These are phyloP conservation scores for Fusarium hainanense DNA, from an alignment of 2,329 filamentous ascomycete species.

Conservation along the genomic window DNA sequence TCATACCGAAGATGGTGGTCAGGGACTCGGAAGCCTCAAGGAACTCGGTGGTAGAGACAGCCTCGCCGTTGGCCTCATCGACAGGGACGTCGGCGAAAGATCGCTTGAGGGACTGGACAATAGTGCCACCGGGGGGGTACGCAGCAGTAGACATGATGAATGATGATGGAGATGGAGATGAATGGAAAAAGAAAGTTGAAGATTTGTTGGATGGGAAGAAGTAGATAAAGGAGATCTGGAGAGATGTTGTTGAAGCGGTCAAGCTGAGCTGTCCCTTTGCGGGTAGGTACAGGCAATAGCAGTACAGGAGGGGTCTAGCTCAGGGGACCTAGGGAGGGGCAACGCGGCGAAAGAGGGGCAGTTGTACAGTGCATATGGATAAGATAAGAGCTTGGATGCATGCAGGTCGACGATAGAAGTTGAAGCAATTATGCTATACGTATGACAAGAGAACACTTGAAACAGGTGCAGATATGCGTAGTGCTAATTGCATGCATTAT, in stretches of 20 bases:
- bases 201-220: constrained; percentile 19
- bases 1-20: constrained; percentile 83
- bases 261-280: constrained; percentile 43
- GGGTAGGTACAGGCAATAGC: constrained; percentile 28
- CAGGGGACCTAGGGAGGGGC: constrained; percentile 38
- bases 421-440: not conserved
- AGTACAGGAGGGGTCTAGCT: constrained; percentile 40
- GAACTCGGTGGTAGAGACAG: constrained; percentile 85
- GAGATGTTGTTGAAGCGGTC: constrained; percentile 43
- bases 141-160: constrained; percentile 62
- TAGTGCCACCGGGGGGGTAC: constrained; percentile 76
- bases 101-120: constrained; percentile 85
- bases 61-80: constrained; percentile 77
- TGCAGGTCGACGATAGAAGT: not conserved
- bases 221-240: constrained; percentile 25
- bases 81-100: constrained; percentile 88
- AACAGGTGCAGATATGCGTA: not conserved
- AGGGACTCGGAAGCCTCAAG: constrained; percentile 90
- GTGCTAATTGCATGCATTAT: not conserved
- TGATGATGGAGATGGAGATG: constrained; percentile 16
- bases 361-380: constrained; percentile 44
- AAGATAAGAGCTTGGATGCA: constrained; percentile 30
- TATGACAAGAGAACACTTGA: not conserved
- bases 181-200: constrained; percentile 9
- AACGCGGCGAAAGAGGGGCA: constrained; percentile 44